Evolutionary conservation across 352 stramenopile genomes (phyloP).

Genomic region (Pythium biforme): DNA sequence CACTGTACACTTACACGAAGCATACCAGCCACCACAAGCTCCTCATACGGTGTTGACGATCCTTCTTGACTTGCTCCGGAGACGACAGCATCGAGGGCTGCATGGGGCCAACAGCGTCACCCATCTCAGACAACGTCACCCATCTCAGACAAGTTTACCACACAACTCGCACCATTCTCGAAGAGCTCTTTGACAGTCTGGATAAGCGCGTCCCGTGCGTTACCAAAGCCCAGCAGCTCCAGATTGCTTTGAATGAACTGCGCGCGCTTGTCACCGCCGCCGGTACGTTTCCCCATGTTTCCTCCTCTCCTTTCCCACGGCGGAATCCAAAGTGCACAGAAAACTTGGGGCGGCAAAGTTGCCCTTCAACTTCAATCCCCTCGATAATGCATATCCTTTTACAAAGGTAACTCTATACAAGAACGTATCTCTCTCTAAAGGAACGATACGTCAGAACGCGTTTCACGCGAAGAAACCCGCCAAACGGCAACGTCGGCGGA

Average conservation of each 20-base stretch:
- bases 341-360: neutral
- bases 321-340: neutral
- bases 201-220: conserved; percentile 51
- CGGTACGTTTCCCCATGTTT: conserved; percentile 5
- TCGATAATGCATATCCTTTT: conserved; percentile 7
- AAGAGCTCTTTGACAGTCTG: conserved; percentile 82
- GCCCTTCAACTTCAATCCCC: conserved; percentile 16
- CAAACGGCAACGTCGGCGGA: neutral
- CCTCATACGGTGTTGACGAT: neutral
- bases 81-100: conserved; percentile 65
- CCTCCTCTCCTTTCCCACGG: neutral
- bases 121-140: neutral
- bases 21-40: conserved; percentile 28
- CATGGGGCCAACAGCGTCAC: neutral
- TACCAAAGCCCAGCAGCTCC: conserved; percentile 73
- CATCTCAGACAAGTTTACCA: neutral
- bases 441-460: conserved; percentile 20
- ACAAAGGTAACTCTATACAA: conserved; percentile 1
- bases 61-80: conserved; percentile 31
- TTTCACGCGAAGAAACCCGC: neutral
- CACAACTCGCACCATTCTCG: conserved; percentile 55
- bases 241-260: conserved; percentile 70
- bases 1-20: conserved; percentile 47
- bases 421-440: conserved; percentile 8
- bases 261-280: conserved; percentile 26